Conservation (phyloP, 495 filamentous ascomycete genomes). For the Xylaria longipes region DNA sequence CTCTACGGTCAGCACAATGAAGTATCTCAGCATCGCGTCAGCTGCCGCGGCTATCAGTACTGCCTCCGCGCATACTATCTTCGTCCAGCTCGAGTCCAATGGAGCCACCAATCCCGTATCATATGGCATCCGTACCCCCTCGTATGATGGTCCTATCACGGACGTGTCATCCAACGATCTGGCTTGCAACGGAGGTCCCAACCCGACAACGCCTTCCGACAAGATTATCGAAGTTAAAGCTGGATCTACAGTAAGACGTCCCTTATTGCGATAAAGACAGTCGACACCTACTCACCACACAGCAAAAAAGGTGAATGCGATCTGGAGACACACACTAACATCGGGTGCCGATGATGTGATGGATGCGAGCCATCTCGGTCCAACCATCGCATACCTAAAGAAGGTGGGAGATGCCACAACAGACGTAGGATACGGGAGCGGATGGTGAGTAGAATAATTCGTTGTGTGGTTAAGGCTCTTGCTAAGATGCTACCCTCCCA, state of each 20-base stretch:
- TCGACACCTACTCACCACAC: neutral
- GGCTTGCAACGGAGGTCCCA: conserved; percentile 62
- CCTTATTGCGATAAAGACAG: neutral
- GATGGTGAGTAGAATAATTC: conserved; percentile 42
- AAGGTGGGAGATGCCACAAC: conserved; percentile 53
- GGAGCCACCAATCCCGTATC: conserved; percentile 45
- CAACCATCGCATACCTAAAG: conserved; percentile 58
- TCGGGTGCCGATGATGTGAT: conserved; percentile 53
- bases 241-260: conserved; percentile 49
- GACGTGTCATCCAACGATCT: conserved; percentile 58
- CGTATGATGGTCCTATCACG: conserved; percentile 59
- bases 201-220: conserved; percentile 53
- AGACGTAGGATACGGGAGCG: conserved; percentile 49
- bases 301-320: conserved; percentile 43
- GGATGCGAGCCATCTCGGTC: conserved; percentile 53
- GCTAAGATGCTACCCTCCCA: conserved; percentile 4
- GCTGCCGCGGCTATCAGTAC: conserved; percentile 37
- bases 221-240: conserved; percentile 57
- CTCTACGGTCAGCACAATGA: conserved; percentile 17
- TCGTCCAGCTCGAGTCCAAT: conserved; percentile 54
- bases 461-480: neutral
- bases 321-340: conserved; percentile 56
- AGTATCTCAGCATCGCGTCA: conserved; percentile 29
- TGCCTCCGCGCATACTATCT: conserved; percentile 62
- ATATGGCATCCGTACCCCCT: conserved; percentile 51